Conservation (phyloP, 73 alveolate species). For the Paramecium pentaurelia region DNA sequence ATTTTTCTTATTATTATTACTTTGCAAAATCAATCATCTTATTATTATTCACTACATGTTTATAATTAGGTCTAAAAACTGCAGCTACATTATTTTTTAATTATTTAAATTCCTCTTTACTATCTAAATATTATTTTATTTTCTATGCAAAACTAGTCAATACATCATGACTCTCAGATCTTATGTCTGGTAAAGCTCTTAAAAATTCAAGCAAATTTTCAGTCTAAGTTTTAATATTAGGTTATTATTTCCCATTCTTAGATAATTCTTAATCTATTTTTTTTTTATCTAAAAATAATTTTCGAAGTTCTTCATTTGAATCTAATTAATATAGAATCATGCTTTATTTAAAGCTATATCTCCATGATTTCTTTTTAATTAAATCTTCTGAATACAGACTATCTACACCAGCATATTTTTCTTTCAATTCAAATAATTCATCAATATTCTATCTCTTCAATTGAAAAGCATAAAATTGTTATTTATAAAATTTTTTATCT, state of each 20-base stretch:
- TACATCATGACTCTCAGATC: neutral
- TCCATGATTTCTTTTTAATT: neutral
- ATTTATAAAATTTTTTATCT: neutral
- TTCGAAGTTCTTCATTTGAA: neutral
- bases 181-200: neutral
- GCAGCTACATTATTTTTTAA: neutral
- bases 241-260: neutral
- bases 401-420: neutral
- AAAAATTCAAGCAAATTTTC: neutral
- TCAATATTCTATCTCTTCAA: neutral
- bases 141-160: neutral
- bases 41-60: neutral
- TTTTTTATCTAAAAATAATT: neutral
- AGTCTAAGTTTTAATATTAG: neutral
- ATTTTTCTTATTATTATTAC: neutral
- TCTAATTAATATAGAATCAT: neutral
- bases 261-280: neutral
- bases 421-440: neutral
- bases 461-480: neutral
- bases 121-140: neutral
- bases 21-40: neutral
- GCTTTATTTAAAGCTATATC: neutral
- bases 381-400: neutral
- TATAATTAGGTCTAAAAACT: neutral
- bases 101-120: neutral